Conservation (phyloP, 2,329 filamentous ascomycete genomes). For the Tolypocladium album region DNA sequence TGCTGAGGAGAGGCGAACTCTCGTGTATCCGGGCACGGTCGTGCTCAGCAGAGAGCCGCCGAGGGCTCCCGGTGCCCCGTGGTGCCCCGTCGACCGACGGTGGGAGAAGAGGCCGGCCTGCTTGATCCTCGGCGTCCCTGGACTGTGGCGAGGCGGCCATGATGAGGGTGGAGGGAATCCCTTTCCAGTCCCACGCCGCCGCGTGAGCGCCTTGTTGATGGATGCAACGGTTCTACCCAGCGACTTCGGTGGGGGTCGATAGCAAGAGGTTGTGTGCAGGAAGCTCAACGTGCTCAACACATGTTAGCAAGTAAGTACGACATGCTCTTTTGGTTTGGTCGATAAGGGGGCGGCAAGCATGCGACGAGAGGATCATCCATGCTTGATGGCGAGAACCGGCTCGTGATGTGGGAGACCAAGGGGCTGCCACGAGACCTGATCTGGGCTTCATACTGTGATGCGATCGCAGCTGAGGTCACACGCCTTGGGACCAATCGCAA, state of each 20-base stretch:
- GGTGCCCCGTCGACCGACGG: not conserved
- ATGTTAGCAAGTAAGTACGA: not conserved
- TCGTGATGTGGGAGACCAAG: not conserved
- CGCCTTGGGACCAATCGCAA: not conserved
- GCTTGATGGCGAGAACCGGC: not conserved
- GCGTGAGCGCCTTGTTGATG: not conserved
- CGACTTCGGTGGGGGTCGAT: not conserved
- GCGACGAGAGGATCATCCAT: not conserved
- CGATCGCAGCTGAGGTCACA: not conserved
- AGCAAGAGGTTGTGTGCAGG: not conserved
- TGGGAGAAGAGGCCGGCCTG: not conserved
- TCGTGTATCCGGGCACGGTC: slow-evolving; percentile 12
- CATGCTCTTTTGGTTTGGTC: not conserved
- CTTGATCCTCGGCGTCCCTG: not conserved
- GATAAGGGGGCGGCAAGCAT: not conserved
- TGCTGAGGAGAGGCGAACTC: slow-evolving; percentile 18
- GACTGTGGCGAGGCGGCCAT: not conserved
- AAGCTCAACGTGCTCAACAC: not conserved
- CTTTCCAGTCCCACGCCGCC: not conserved
- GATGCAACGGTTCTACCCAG: not conserved
- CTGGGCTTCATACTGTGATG: not conserved
- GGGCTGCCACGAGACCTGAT: not conserved
- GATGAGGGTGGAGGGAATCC: not conserved
- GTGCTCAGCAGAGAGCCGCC: slow-evolving; percentile 7
- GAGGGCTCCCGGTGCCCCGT: not conserved